A percentile compares a stretch with the other conserved stretches of the same genome.
These are phyloP conservation scores for Umbelopsis sp. DNA, from an alignment of 192 early-diverging fungal species.

Conservation along the genomic window DNA sequence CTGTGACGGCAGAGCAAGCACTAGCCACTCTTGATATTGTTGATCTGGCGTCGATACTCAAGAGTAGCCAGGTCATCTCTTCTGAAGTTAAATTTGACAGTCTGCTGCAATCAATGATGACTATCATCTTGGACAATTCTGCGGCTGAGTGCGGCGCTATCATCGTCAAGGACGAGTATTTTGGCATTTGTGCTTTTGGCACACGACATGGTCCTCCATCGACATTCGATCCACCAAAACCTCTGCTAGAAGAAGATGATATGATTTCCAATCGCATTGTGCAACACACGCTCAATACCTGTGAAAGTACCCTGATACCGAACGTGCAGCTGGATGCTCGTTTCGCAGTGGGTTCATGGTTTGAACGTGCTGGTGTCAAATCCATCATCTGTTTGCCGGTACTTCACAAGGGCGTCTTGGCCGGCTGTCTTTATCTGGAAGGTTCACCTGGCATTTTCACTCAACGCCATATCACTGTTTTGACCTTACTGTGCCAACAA, in stretches of 20 bases:
- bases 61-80: constrained; percentile 41
- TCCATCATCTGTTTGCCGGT: constrained; percentile 53
- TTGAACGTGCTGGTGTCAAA: constrained; percentile 39
- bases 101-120: constrained; percentile 39
- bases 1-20: constrained; percentile 36
- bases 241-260: constrained; percentile 29
- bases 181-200: constrained; percentile 37
- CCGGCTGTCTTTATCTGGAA: constrained; percentile 51
- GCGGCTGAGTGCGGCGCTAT: constrained; percentile 40
- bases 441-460: constrained; percentile 45
- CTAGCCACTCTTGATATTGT: constrained; percentile 36
- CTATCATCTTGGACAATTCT: constrained; percentile 40
- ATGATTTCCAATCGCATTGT: constrained; percentile 38
- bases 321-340: constrained; percentile 34
- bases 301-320: constrained; percentile 33
- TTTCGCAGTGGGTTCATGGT: constrained; percentile 39
- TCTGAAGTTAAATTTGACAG: constrained; percentile 42
- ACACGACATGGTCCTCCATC: constrained; percentile 31
- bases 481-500: constrained; percentile 53
- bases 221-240: constrained; percentile 39
- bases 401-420: constrained; percentile 46
- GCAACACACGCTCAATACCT: constrained; percentile 32
- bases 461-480: constrained; percentile 46
- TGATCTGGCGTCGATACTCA: constrained; percentile 40
- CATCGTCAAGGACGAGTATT: constrained; percentile 40